Conservation (phyloP, 768 basidiomycete genomes). For the Boletus coccyginus region DNA sequence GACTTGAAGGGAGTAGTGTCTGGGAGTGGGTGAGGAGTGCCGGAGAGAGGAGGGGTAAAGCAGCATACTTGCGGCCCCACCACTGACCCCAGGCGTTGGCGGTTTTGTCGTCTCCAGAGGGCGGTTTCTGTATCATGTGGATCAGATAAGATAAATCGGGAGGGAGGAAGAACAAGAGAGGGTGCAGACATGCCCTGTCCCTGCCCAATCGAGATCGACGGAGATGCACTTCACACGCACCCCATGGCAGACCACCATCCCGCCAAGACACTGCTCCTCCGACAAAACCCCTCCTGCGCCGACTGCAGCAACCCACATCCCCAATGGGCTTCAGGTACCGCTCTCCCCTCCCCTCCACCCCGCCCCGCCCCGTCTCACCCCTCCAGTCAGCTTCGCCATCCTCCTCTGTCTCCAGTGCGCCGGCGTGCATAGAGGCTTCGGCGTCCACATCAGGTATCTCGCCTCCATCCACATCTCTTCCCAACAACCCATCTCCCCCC, state of each 20-base stretch:
- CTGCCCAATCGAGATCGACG: no score
- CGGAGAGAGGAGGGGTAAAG: neutral
- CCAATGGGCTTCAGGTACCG: conserved; percentile 86
- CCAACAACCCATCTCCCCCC: neutral
- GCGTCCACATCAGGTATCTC: conserved; percentile 81
- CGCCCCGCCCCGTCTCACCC: neutral
- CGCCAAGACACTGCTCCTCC: conserved; percentile 69
- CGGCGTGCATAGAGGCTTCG: conserved; percentile 83
- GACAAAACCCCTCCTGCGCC: conserved; percentile 72
- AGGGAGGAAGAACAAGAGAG: neutral
- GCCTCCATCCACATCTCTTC: neutral
- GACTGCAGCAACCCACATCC: conserved; percentile 91
- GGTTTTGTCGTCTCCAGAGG: conserved; percentile 32
- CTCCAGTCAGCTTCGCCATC: conserved; percentile 64
- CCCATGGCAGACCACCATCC: conserved; percentile 7
- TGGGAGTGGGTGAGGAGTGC: conserved; percentile 26
- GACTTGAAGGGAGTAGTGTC: conserved; percentile 81
- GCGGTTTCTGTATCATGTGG: conserved; percentile 46
- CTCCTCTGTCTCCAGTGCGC: conserved; percentile 92
- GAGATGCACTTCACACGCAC: conserved; percentile 5
- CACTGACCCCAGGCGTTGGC: conserved; percentile 73
- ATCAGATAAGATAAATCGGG: conserved; percentile 33
- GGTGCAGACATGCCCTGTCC: no score
- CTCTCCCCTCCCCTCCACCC: no score
- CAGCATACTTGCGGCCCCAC: conserved; percentile 57